Evolutionary conservation across 129 eudicot species (phyloP), one percentile per base, ranked within the genome.

Genomic region (Smallanthus sonchifolius): DNA sequence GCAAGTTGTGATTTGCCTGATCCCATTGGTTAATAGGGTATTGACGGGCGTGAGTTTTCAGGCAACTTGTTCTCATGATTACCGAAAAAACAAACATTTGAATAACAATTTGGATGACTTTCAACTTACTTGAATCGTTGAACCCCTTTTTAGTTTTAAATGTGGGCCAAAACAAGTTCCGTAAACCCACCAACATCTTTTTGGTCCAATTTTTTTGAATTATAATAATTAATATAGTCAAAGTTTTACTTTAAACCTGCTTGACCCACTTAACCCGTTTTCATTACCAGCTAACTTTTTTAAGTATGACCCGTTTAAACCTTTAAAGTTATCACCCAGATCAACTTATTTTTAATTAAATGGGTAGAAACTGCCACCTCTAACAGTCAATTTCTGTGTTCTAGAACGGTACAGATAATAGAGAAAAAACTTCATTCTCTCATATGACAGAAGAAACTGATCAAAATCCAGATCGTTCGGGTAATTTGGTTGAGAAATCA

Each of bases 341-440:
- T 32, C 67, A 61, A 61, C 43, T 13, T 34, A 11, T 24, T 35
- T 13, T 35, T 3, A 2, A 32, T 10, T 15, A 32, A 3, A 32
- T 13, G 42, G 42, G 10, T 30, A 32, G 19, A 61, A 14, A 61
- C 13, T 61, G 19, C 43, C 67, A 61, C 42, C 67, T 57, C 37
- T 57, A 72, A 84, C 83, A 82, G 16, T 44, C 54, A 66, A 40
- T 65, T 77, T 47, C 45, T 74, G 40, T 81, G 82, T 77, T 87
- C 77, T 83, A 89, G 96, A 79, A 80, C 76, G 83, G 83, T 76
- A 78, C 86, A 79, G 86, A 83, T 81, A 76, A 40, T 72, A 76
- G 51, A 51, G 77, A 80, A 72, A 80, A 75, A 34, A 52, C 84
- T 65, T 72, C 84, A 39, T 75, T 76, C 34, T 43, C 77, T 78